Evolutionary conservation across 1,284 basidiomycete species (phyloP), one percentile per base, ranked within the genome.

Genomic region (Ustilago sp.): DNA sequence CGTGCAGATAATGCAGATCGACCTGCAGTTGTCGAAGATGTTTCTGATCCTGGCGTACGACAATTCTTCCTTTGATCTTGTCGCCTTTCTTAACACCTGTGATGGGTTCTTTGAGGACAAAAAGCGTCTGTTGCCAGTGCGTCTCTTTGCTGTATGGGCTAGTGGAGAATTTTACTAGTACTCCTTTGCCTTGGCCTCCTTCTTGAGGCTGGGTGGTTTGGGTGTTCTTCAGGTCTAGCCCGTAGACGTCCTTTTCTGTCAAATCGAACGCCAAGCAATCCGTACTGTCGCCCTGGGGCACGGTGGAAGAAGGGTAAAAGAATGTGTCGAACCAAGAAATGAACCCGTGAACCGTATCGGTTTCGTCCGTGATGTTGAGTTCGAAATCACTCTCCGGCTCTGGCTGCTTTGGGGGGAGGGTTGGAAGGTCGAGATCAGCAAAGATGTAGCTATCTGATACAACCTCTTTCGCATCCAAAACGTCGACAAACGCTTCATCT

Each of bases 111-210:
- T 90, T 89, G 72, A 99, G 88, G 74, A 98, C 87, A 86, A 99
- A 97, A 12, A 95, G 83, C 0, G 95, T 95, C 85, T 99, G 96
- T 86, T 96, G 96, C 96, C 96, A 99, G 86, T 99, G 96, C n/a
- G 96, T 99, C 28, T 93, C 91, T 55, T 91, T 90, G 73, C 93
- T 93, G 80, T 87, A 72, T 5, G 96, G 94, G 0, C 94, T 94
- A 0, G 96, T 99, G 74, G 94, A 96, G 86, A 98, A 98, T 85
- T 92, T 93, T 8, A 91, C 91, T 23, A 50, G n/a, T 36, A 91
- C 87, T 17, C 90, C 89, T 36, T 89, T 28, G 23, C 13, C 7
- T 19, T 38, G 1, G 47, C 32, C 15, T 23, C 13, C n/a, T 59
- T 50, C n/a, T 59, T 50, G 32, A 15, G 39, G 17, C 7, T 23